These are phyloP conservation scores for Amauroascus verrucosus DNA, from an alignment of 2,329 filamentous ascomycete species.

Conservation along the genomic window DNA sequence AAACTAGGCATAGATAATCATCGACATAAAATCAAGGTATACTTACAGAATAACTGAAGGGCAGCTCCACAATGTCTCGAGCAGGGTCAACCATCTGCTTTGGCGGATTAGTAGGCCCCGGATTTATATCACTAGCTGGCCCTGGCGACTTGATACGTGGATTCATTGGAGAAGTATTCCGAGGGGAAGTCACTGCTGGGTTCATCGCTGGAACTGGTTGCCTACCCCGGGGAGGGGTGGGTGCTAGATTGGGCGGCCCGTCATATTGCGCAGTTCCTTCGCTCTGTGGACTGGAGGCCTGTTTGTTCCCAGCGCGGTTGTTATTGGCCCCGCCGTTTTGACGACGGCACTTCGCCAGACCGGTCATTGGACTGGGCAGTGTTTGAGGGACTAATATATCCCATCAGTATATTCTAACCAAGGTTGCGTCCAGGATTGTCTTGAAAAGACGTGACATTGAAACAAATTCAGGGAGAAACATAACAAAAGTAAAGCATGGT, in stretches of 20 bases:
- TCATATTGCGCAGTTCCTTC: conserved; percentile 7
- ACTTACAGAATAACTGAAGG: conserved; percentile 2
- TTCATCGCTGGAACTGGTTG: background rate
- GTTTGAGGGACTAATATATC: background rate
- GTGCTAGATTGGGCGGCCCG: conserved; percentile 2
- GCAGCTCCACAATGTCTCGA: conserved; percentile 12
- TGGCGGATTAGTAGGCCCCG: background rate
- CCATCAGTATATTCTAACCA: background rate
- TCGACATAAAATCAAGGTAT: background rate
- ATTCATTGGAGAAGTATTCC: conserved; percentile 2
- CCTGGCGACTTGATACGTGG: conserved; percentile 6
- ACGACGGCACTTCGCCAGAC: conserved; percentile 14
- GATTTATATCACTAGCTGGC: background rate
- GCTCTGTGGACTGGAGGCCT: background rate
- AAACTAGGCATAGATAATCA: no score
- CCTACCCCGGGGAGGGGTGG: background rate
- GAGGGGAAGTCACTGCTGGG: conserved; percentile 2
- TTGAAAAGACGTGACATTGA: background rate
- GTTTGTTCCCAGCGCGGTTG: background rate
- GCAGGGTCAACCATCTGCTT: conserved; percentile 5
- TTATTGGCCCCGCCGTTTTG: background rate
- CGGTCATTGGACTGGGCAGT: conserved; percentile 10
- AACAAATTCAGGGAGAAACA: background rate
- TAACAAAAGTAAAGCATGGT: background rate
- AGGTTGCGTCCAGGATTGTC: background rate